phyloP scores from a whole-genome alignment of 169 alveolate species.

The Plasmodium gonderi region DNA sequence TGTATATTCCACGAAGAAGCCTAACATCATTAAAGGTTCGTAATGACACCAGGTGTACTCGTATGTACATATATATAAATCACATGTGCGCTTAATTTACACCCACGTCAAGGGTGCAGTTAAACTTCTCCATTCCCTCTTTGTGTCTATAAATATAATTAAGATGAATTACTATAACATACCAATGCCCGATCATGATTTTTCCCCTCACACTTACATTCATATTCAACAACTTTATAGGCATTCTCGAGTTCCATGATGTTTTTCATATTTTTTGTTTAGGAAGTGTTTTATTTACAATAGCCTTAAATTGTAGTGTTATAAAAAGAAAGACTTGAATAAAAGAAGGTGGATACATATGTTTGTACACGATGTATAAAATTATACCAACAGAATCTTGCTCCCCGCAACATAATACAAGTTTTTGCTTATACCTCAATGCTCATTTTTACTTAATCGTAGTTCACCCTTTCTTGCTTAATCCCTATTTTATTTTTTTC shows the following conservation, averaged over 20 bases:
- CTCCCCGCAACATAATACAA: too few species aligned
- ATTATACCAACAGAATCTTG: neutral
- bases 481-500: neutral
- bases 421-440: too few species aligned
- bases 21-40: conserved; percentile 76
- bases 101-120: too few species aligned
- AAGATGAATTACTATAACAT: neutral
- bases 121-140: too few species aligned
- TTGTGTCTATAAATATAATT: too few species aligned
- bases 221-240: neutral
- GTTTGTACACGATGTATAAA: neutral
- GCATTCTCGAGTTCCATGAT: conserved; percentile 82
- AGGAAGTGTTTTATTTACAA: conserved; percentile 74
- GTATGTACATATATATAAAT: neutral
- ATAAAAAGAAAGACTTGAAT: conserved; percentile 43
- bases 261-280: conserved; percentile 82
- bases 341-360: neutral
- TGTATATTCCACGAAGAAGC: conserved; percentile 79
- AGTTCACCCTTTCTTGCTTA: neutral
- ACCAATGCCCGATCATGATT: neutral
- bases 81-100: neutral
- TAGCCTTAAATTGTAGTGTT: conserved; percentile 77
- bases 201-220: neutral
- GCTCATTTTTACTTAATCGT: too few species aligned
- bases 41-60: neutral